Conservation (phyloP, 345 rosid species). For the Eutrema japonicum region DNA sequence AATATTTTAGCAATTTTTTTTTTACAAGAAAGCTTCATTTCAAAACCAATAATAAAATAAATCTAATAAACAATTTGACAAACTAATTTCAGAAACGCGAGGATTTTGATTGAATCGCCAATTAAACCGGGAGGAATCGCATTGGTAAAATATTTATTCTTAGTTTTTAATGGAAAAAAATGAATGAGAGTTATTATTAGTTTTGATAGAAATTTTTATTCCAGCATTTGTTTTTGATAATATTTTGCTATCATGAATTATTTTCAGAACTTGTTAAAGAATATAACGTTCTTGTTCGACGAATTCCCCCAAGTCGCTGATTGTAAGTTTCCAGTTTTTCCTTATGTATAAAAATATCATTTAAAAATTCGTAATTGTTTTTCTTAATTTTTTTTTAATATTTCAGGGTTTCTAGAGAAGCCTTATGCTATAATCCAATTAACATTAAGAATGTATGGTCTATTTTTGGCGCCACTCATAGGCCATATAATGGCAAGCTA, state of each 20-base stretch:
- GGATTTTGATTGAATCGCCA: constrained; percentile 66
- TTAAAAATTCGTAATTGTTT: neutral
- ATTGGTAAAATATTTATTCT: constrained; percentile 55
- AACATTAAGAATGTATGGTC: constrained; percentile 46
- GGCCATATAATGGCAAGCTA: constrained; percentile 56
- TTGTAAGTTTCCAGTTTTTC: constrained; percentile 47
- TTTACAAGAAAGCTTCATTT: neutral
- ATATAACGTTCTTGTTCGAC: constrained; percentile 58
- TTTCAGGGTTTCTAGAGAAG: constrained; percentile 72
- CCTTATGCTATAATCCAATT: constrained; percentile 52
- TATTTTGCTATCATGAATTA: neutral
- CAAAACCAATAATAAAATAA: constrained; percentile 7
- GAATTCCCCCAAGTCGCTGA: constrained; percentile 69
- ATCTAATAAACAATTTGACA: neutral
- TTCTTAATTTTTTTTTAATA: neutral
- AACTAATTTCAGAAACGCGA: constrained; percentile 60
- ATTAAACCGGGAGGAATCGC: constrained; percentile 77
- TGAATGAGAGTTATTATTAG: neutral
- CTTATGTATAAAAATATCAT: neutral
- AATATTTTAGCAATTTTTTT: neutral
- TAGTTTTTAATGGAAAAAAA: neutral
- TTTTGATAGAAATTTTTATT: neutral
- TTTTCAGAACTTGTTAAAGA: constrained; percentile 59
- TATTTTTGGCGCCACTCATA: constrained; percentile 55
- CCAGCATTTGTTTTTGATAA: neutral